Conservation (phyloP, 1,284 basidiomycete genomes). For the Pseudozyma sp. region DNA sequence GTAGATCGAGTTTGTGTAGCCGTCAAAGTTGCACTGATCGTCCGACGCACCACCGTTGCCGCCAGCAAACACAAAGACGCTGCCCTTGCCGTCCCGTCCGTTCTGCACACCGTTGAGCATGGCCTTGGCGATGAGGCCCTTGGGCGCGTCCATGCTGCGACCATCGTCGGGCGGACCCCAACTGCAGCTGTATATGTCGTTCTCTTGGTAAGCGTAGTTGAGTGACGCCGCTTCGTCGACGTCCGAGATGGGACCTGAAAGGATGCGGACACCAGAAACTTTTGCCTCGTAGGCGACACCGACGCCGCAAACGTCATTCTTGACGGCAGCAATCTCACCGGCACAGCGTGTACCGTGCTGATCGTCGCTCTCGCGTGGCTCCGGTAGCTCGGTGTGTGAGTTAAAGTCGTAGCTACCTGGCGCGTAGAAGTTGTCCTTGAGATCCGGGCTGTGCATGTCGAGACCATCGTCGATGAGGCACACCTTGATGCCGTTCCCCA, state of each 20-base stretch:
- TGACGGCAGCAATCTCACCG: conserved; percentile 96
- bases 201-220: conserved; percentile 91
- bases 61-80: conserved; percentile 95
- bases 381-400: conserved; percentile 87
- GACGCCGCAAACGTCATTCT: conserved; percentile 93
- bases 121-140: conserved; percentile 90
- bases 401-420: conserved; percentile 97
- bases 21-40: conserved; percentile 99
- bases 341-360: conserved; percentile 98
- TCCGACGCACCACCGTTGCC: conserved; percentile 92
- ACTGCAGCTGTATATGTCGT: conserved; percentile 93
- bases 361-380: conserved; percentile 88
- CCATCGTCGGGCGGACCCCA: conserved; percentile 99
- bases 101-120: conserved; percentile 93
- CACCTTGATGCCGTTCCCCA: conserved; percentile 85
- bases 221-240: conserved; percentile 96
- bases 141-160: conserved; percentile 92
- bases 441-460: conserved; percentile 87
- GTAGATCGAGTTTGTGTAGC: conserved; percentile 98
- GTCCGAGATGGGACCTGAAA: conserved; percentile 95
- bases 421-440: conserved; percentile 88
- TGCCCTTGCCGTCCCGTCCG: conserved; percentile 89
- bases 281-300: conserved; percentile 93
- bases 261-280: conserved; percentile 92
- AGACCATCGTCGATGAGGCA: conserved; percentile 96